Evolutionary conservation across 2,329 filamentous ascomycete genomes (phyloP), one percentile per base, ranked within the genome.

Genomic region (Colletotrichum gigasporum): DNA sequence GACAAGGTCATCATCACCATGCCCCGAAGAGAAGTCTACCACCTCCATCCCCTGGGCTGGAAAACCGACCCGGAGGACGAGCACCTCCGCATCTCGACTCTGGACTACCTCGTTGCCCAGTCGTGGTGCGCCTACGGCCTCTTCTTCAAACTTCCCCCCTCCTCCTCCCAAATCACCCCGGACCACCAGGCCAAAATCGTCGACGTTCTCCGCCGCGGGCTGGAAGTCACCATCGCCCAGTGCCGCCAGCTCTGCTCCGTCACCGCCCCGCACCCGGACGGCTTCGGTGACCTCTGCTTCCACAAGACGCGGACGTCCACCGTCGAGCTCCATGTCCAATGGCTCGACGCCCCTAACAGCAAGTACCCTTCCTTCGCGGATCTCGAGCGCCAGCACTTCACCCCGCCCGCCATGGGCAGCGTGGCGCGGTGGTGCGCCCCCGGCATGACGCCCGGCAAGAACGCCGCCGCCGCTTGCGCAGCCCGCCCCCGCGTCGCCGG

Each of bases 371-470:
- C 78, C 1, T 72, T 81, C 20, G 69, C 73, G 2, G 78, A 79
- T 2, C 70, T 82, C 14, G 75, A 79, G 34, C 67, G 69, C 37
- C 67, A 68, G 1, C 68, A 81, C 55, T 82, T 80, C 56, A 67
- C 65, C 9, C 70, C 73, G 0, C 67, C 68, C 3, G 59, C 68
- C 1, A 69, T 81, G 3, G 77, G 77, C 2, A 69, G 79, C 44
- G 69, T 76, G 22, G 70, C 71, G 3, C 35, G 63, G 30, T 79
- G 76, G 74, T 73, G 74, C 54, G 73, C 79, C 7, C 67, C 71
- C 1, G 71, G 73, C 0, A 79, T 81, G 76, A 75, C 72, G 8
- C 76, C 77, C 50, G 77, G 77, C n/a, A 74, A 78, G 67, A 76
- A 75, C 66, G 76, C 77, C 0, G 78, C 79, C 54, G 74, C 76